Conservation (phyloP, 192 early-diverging fungal genomes). For the Umbelopsis isabellina region DNA sequence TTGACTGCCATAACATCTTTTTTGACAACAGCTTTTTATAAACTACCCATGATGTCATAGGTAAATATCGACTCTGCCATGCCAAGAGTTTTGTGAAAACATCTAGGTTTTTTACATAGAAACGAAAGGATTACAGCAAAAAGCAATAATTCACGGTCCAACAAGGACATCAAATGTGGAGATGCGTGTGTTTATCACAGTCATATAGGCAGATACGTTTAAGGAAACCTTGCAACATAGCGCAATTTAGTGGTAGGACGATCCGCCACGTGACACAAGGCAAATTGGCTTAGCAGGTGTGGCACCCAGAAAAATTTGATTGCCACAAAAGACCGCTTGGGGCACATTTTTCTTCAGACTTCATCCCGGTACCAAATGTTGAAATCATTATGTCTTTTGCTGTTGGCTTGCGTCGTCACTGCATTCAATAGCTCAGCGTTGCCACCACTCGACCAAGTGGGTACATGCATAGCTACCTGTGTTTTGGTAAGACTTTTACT, state of each 20-base stretch:
- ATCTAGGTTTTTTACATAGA: too few relatives aligned
- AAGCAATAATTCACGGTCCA: too few relatives aligned
- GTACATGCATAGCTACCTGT: conserved; percentile 1
- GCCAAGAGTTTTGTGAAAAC: too few relatives aligned
- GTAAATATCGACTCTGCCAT: too few relatives aligned
- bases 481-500: background rate
- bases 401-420: background rate
- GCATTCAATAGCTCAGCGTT: conserved; percentile 14
- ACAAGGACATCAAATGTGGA: too few relatives aligned
- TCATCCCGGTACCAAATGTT: conserved; percentile 6
- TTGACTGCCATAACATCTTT: too few relatives aligned
- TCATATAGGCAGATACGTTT: background rate
- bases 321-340: too few relatives aligned
- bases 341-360: background rate
- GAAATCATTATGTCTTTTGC: conserved; percentile 14
- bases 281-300: background rate
- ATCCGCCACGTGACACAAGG: conserved; percentile 14
- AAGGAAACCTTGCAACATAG: background rate
- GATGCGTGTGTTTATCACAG: too few relatives aligned
- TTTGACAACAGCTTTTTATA: too few relatives aligned
- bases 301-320: too few relatives aligned
- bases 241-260: background rate
- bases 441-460: background rate
- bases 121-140: too few relatives aligned
- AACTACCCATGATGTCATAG: too few relatives aligned